These are phyloP conservation scores for Blastobotrys muscicola DNA, from an alignment of 805 yeast genomes.

Conservation along the genomic window DNA sequence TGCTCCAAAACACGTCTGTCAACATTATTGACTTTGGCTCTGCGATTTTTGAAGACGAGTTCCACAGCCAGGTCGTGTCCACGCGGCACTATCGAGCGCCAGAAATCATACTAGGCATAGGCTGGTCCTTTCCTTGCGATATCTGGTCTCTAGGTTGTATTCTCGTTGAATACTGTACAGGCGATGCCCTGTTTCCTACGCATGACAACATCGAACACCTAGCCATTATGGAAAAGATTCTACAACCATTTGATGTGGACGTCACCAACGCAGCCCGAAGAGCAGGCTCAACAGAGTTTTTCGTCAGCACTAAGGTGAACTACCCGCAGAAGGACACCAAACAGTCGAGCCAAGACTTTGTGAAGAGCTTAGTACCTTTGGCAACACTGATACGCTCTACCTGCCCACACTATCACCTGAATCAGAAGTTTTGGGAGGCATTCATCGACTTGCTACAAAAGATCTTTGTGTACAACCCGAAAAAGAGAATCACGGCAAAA, in stretches of 20 bases:
- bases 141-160: constrained; percentile 96
- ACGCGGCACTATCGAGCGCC: constrained; percentile 98
- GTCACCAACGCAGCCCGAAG: constrained; percentile 32
- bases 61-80: constrained; percentile 83
- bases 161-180: constrained; percentile 80
- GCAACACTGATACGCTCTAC: no score
- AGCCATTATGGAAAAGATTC: constrained; percentile 84
- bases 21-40: constrained; percentile 96
- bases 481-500: constrained; percentile 60
- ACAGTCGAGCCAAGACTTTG: constrained; percentile 25
- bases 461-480: constrained; percentile 64
- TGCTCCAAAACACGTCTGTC: constrained; percentile 69
- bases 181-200: constrained; percentile 89
- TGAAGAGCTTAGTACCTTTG: constrained; percentile 19
- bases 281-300: constrained; percentile 24
- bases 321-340: constrained; percentile 32
- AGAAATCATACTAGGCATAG: constrained; percentile 85
- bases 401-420: constrained; percentile 25
- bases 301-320: constrained; percentile 23
- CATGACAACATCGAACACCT: constrained; percentile 92
- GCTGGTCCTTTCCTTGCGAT: constrained; percentile 97
- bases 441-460: constrained; percentile 61
- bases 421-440: constrained; percentile 67
- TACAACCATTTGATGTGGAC: constrained; percentile 15
- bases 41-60: constrained; percentile 88